Conservation (phyloP, 305 asterid genomes). For the Fraxinus latifolia region DNA sequence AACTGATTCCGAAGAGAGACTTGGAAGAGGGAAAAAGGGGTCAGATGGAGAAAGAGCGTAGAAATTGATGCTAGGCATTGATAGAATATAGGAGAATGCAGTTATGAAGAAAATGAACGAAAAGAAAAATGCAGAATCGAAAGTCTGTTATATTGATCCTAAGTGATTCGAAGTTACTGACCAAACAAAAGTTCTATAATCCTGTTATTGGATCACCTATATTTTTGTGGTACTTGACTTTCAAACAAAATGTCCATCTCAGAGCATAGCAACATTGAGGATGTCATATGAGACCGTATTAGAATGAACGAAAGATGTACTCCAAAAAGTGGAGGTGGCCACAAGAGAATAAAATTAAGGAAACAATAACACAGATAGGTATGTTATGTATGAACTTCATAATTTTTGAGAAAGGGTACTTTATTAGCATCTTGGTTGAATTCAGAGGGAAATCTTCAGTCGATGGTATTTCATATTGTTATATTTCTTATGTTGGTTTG, state of each 20-base stretch:
- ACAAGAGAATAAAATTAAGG: background rate
- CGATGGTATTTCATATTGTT: background rate
- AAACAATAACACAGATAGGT: background rate
- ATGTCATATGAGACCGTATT: background rate
- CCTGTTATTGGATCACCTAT: no score
- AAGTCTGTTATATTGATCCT: background rate
- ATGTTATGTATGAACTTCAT: background rate
- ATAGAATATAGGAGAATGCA: background rate
- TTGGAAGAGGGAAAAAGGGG: background rate
- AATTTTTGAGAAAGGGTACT: background rate
- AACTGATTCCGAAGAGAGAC: background rate
- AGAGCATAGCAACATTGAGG: no score
- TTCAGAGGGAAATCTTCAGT: background rate
- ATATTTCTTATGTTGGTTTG: conserved; percentile 62
- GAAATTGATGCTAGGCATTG: background rate
- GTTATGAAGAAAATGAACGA: background rate
- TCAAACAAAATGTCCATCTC: no score
- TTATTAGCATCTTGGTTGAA: conserved; percentile 10
- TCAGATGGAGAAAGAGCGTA: no score
- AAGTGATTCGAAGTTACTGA: no score
- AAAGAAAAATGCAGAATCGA: background rate
- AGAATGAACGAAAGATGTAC: background rate
- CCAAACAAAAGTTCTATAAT: no score
- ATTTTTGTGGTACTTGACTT: no score
- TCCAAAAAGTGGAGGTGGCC: background rate